phyloP scores from a whole-genome alignment of 2,329 filamentous ascomycete species.

The Colletotrichum higginsianum region DNA sequence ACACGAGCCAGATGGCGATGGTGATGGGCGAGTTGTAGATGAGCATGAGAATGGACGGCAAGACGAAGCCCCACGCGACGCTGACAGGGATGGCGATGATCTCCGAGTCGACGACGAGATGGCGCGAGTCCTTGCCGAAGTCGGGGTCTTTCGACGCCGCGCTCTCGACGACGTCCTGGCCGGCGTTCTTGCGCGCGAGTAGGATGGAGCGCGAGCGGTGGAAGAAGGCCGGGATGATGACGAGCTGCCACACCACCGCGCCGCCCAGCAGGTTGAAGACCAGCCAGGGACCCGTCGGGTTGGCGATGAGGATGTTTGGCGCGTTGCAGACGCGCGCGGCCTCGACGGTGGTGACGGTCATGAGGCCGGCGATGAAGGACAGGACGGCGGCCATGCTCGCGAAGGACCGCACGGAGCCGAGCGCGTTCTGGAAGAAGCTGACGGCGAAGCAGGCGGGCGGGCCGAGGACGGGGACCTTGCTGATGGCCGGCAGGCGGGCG shows the following conservation, averaged over 20 bases:
- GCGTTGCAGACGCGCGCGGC: conserved; percentile 60
- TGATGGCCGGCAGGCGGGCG: conserved; percentile 60
- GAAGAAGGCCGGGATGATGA: conserved; percentile 66
- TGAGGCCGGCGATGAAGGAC: conserved; percentile 61
- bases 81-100: conserved; percentile 69
- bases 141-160: conserved; percentile 48
- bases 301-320: conserved; percentile 53
- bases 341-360: conserved; percentile 66
- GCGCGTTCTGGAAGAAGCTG: conserved; percentile 63
- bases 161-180: conserved; percentile 41
- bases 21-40: conserved; percentile 53
- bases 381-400: conserved; percentile 60
- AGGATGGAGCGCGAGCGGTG: conserved; percentile 57
- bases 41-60: conserved; percentile 65
- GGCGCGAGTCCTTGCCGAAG: conserved; percentile 52
- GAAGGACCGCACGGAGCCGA: conserved; percentile 57
- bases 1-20: conserved; percentile 66
- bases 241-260: conserved; percentile 66
- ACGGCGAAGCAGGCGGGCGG: conserved; percentile 65
- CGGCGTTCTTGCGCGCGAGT: conserved; percentile 44
- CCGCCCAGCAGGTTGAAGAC: conserved; percentile 65
- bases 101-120: conserved; percentile 63
- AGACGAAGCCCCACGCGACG: conserved; percentile 62
- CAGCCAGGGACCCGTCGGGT: conserved; percentile 60
- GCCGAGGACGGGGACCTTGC: conserved; percentile 61